Evolutionary conservation across 2,329 filamentous ascomycete genomes (phyloP), one percentile per base, ranked within the genome.

Genomic region (Parastagonospora avenae): DNA sequence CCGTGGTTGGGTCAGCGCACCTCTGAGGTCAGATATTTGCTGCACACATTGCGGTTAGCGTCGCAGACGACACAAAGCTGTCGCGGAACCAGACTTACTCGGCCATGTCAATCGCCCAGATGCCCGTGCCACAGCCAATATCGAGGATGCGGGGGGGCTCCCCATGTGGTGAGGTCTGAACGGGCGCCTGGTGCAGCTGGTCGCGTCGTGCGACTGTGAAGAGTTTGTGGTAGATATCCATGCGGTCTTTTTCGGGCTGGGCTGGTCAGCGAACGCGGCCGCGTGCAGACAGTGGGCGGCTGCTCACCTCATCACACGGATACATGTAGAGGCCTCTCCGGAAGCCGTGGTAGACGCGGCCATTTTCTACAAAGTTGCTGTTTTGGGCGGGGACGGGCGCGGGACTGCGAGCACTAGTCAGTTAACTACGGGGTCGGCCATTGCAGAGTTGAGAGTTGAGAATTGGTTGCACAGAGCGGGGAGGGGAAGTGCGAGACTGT

Each of bases 51-150:
- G 15, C 16, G 42, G 62, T 74, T 71, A 74, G 70, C 68, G 44
- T 52, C 33, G 54, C 36, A 46, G 7, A 30, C 42, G 35, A 52
- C 46, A 45, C 35, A 54, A 38, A 42, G 57, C 53, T 60, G 57
- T 37, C 51, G 61, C 49, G 51, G 59, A 53, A 55, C 42, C 50
- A 46, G 64, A 76, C 85, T 76, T 78, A 91, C 83, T 89, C 86
- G 56, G 89, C 89, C 76, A 96, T 88, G 60, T 93, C 89, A 63
- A 95, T 90, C 35, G 89, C 85, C 93, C 93, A 97, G 54, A 96
- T 93, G 33, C 91, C 92, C 1, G 91, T 96, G 15, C 92, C 93
- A 57, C 89, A 92, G 36, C 92, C 93, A 46, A 96, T 66, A 62
- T 86, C 85, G 48, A 86, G 76, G 54, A 86, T 81, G 53, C 82